Evolutionary conservation across 768 basidiomycete genomes (phyloP).

Genomic region (Rhodosporidiobolus sp.): DNA sequence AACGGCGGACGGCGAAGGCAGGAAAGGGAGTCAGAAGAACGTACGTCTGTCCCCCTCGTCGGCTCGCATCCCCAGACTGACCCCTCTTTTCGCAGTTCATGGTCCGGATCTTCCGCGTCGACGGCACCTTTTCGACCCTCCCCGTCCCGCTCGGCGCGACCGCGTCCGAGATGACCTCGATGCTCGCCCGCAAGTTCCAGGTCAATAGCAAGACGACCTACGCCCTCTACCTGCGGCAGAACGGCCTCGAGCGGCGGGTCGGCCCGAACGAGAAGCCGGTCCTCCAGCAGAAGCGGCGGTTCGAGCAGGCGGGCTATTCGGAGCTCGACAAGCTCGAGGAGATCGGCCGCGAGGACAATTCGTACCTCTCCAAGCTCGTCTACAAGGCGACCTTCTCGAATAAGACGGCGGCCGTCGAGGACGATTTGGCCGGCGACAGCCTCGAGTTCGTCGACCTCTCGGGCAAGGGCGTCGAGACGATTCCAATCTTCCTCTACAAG

Average conservation of each 20-base stretch:
- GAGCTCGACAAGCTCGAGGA: constrained; percentile 71
- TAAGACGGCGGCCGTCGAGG: constrained; percentile 48
- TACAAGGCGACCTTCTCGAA: constrained; percentile 59
- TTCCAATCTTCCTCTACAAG: constrained; percentile 80
- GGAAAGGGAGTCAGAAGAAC: constrained; percentile 26
- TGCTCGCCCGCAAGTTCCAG: constrained; percentile 61
- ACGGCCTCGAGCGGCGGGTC: constrained; percentile 68
- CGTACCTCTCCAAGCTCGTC: constrained; percentile 82
- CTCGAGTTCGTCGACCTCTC: constrained; percentile 80
- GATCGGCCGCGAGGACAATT: constrained; percentile 71
- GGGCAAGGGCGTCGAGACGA: constrained; percentile 72
- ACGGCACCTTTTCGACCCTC: constrained; percentile 69
- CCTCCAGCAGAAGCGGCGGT: constrained; percentile 71
- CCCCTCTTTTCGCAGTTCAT: constrained; percentile 52
- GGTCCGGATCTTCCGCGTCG: constrained; percentile 73
- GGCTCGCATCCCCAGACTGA: constrained; percentile 13
- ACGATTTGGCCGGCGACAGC: constrained; percentile 64
- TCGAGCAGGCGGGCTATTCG: constrained; percentile 86
- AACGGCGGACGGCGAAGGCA: constrained; percentile 26
- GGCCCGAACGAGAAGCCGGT: constrained; percentile 77
- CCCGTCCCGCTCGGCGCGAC: constrained; percentile 63
- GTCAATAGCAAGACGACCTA: constrained; percentile 35
- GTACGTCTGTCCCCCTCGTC: constrained; percentile 7
- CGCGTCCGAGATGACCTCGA: constrained; percentile 63
- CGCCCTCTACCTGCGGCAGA: constrained; percentile 56